These are phyloP conservation scores for Leucaena leucocephala DNA, from an alignment of 306 rosid genomes.

Conservation along the genomic window DNA sequence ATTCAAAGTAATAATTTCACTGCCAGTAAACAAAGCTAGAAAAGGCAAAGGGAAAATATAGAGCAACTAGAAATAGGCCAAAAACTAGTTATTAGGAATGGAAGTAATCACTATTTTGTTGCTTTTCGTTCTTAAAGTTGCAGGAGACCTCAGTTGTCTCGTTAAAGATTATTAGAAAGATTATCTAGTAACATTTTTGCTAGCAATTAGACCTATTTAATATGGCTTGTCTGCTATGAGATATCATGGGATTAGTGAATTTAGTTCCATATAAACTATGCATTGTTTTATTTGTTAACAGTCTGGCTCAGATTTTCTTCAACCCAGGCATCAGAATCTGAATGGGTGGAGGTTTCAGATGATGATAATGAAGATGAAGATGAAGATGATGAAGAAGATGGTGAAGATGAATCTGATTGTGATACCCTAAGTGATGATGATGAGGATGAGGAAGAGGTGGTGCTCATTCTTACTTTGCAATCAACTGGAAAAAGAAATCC, in stretches of 20 bases:
- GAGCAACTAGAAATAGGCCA: background rate
- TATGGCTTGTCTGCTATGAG: constrained; percentile 28
- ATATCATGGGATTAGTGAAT: constrained; percentile 25
- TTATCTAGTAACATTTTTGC: background rate
- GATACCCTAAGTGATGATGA: constrained; percentile 56
- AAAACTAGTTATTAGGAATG: background rate
- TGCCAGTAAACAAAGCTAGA: background rate
- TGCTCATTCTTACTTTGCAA: constrained; percentile 36
- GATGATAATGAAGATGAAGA: constrained; percentile 66
- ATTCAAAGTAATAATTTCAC: constrained; percentile 10
- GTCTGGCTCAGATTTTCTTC: constrained; percentile 37
- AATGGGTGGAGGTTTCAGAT: constrained; percentile 92
- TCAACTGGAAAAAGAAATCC: constrained; percentile 7
- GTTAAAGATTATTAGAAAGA: constrained; percentile 8
- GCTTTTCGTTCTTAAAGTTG: constrained; percentile 2
- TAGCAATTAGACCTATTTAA: constrained; percentile 7
- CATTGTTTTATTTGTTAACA: constrained; percentile 30
- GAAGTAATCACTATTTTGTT: background rate
- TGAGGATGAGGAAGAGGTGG: constrained; percentile 46
- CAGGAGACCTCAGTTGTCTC: constrained; percentile 8
- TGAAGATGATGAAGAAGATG: constrained; percentile 59
- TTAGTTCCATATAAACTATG: constrained; percentile 16
- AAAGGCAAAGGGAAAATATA: background rate
- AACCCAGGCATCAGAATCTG: constrained; percentile 77
- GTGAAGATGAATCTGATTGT: constrained; percentile 53